Evolutionary conservation across 1,284 basidiomycete genomes (phyloP).

Genomic region (Mycosarcoma mackinlayi): DNA sequence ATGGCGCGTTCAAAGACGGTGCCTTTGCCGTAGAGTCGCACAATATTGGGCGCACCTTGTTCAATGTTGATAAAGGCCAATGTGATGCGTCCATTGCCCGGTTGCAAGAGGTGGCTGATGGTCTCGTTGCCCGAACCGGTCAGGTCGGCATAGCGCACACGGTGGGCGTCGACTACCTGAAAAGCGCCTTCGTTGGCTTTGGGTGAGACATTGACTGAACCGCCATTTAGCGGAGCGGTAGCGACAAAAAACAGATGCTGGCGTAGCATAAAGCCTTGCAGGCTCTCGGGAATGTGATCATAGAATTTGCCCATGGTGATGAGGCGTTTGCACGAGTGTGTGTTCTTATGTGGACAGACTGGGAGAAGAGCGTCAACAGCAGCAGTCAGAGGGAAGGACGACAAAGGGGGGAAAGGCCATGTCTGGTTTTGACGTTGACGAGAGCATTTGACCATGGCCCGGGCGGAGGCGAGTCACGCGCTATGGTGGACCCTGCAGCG

Average conservation of each 20-base stretch:
- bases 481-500: too few species aligned
- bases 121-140: constrained; percentile 23
- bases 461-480: too few species aligned
- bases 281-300: constrained; percentile 7
- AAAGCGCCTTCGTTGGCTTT: constrained; percentile 11
- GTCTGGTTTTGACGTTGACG: too few species aligned
- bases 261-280: constrained; percentile 8
- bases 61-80: constrained; percentile 15
- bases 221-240: constrained; percentile 11
- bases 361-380: too few species aligned
- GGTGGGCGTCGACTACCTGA: neutral
- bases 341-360: too few species aligned
- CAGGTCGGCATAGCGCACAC: constrained; percentile 18
- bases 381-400: too few species aligned
- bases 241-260: constrained; percentile 20
- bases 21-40: constrained; percentile 20
- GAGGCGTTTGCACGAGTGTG: too few species aligned
- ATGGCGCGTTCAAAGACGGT: constrained; percentile 8
- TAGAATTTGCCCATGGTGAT: constrained; percentile 7
- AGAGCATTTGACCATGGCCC: too few species aligned
- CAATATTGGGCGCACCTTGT: constrained; percentile 19
- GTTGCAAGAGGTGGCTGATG: constrained; percentile 11
- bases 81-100: constrained; percentile 20
- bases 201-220: constrained; percentile 12
- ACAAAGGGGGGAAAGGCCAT: too few species aligned